phyloP scores from a whole-genome alignment of 164 flowering plant species.

The Platanus orientalis region DNA sequence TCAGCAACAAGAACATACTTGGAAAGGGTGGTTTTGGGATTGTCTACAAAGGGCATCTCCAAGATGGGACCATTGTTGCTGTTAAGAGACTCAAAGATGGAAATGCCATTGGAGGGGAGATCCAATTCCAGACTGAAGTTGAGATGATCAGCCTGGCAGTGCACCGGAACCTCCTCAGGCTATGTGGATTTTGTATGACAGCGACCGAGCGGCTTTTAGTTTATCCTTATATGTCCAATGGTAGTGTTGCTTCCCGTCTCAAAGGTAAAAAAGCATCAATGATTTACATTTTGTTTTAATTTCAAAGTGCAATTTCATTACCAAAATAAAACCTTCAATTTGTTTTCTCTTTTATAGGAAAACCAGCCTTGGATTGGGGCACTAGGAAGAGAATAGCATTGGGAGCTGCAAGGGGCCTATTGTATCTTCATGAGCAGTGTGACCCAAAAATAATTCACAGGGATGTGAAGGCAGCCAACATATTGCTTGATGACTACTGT shows the following conservation, averaged over 20 bases:
- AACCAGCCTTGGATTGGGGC: conserved; percentile 73
- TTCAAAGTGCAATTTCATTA: neutral
- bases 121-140: conserved; percentile 80
- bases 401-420: conserved; percentile 79
- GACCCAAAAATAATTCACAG: conserved; percentile 92
- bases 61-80: conserved; percentile 66
- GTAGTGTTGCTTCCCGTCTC: conserved; percentile 79
- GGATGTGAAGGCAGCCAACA: conserved; percentile 92
- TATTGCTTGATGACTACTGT: conserved; percentile 78
- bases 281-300: too few species aligned
- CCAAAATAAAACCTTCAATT: neutral
- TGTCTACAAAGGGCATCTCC: conserved; percentile 70
- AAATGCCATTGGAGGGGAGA: conserved; percentile 64
- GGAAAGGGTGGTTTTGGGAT: conserved; percentile 80
- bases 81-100: conserved; percentile 81
- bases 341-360: conserved; percentile 34
- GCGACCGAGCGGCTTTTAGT: conserved; percentile 60
- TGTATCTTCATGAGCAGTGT: conserved; percentile 92
- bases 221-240: conserved; percentile 81
- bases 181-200: conserved; percentile 70
- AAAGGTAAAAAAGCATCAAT: conserved; percentile 50
- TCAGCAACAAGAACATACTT: conserved; percentile 66
- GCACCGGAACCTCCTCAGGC: conserved; percentile 68
- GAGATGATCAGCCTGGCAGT: conserved; percentile 85
- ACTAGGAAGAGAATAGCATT: conserved; percentile 80